Evolutionary conservation across 345 rosid genomes (phyloP).

Genomic region (Melaleuca alternifolia): DNA sequence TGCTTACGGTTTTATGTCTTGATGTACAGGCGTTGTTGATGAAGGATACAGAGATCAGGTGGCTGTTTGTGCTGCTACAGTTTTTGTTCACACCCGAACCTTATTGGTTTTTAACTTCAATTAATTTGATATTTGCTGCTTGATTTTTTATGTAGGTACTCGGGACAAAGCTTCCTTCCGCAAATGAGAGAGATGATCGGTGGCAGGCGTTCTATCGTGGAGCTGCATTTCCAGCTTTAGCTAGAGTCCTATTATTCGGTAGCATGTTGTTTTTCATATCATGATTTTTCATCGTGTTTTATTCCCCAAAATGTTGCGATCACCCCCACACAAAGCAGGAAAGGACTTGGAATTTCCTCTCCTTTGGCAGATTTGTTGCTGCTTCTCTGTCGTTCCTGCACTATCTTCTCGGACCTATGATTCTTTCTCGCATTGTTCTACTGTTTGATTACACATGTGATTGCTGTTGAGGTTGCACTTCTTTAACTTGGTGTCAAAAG

Average conservation of each 20-base stretch:
- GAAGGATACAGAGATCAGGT: slow-evolving; percentile 48
- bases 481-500: neutral
- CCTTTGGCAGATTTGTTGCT: neutral
- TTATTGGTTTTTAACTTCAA: neutral
- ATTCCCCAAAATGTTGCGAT: neutral
- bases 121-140: neutral
- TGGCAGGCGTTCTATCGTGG: slow-evolving; percentile 57
- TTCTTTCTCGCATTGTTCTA: neutral
- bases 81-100: neutral
- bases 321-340: neutral
- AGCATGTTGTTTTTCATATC: neutral
- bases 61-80: slow-evolving; percentile 4
- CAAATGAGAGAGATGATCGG: slow-evolving; percentile 37
- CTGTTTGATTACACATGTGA: neutral
- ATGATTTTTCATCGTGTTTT: neutral
- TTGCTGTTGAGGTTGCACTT: neutral
- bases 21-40: slow-evolving; percentile 35
- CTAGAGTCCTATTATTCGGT: slow-evolving; percentile 69
- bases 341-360: neutral
- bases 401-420: neutral
- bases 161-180: slow-evolving; percentile 23
- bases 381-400: neutral
- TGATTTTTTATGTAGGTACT: slow-evolving; percentile 22
- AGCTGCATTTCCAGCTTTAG: slow-evolving; percentile 61
- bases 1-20: neutral